Percentiles rank a stretch among this genome's conserved stretches.
Conservation (phyloP, 306 rosid species). For the Lagenaria siceraria region DNA sequence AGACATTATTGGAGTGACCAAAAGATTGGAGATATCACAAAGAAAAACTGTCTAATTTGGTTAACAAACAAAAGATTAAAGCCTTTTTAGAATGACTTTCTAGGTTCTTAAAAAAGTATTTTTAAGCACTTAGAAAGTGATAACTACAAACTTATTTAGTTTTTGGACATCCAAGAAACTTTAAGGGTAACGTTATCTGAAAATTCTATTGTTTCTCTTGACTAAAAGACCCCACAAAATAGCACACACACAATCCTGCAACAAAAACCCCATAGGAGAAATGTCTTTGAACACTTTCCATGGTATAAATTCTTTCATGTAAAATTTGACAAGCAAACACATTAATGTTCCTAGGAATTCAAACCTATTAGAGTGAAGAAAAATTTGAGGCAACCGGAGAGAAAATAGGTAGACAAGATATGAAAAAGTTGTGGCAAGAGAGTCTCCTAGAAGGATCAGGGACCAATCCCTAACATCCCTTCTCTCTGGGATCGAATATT, state of each 20-base stretch:
- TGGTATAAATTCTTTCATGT: neutral
- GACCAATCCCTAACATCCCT: neutral
- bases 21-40: neutral
- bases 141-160: neutral
- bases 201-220: no score
- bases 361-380: neutral
- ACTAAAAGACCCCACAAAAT: no score
- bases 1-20: neutral
- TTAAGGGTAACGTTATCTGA: neutral
- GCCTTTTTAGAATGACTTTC: no score
- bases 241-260: no score
- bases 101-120: no score
- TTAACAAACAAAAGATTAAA: neutral
- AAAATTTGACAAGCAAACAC: neutral
- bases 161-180: neutral
- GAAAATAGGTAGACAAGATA: neutral
- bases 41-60: neutral
- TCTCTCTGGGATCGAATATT: neutral
- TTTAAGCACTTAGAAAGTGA: no score
- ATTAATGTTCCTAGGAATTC: no score
- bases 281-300: neutral
- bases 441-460: neutral
- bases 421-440: neutral
- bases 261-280: neutral
- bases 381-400: neutral